Evolutionary conservation across 2,329 filamentous ascomycete species (phyloP), one percentile per base, ranked within the genome.

Genomic region (Exserohilum rostratum): DNA sequence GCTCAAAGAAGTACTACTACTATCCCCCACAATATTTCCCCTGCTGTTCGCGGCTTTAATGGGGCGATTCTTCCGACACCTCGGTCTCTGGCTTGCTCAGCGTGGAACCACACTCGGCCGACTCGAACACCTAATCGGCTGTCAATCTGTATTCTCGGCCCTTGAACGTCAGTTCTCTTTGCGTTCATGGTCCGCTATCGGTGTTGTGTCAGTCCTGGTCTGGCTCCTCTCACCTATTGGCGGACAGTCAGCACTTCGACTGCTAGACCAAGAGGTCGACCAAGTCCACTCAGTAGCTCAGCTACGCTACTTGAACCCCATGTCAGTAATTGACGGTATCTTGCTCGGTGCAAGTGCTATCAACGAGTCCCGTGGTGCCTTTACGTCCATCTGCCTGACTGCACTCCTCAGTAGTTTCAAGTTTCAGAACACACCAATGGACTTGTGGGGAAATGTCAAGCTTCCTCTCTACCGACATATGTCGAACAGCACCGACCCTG

Each of bases 141-240:
- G 67, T 35, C 64, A 65, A 38, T 71, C 69, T 3, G 58, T 72
- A 6, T 71, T 70, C 39, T 64, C 64, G 5, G 69, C 69, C 5
- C 53, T 72, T 5, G 68, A 72, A 46, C 70, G 67, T 5, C 68
- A 71, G 31, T 55, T 70, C 5, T 60, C 56, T 13, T 55, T 72
- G 6, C 61, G 66, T 9, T 62, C 58, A 5, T 67, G 63, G 55
- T 66, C 62, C 11, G 20, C 65, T 7, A 39, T 71, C n/a, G 68
- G 69, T 3, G 22, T 70, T 3, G 48, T 61, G 7, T 55, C 68
- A 5, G 59, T 64, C 30, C 34, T 70, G 2, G 25, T 70, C 1
- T 71, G 68, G 69, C 53, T 69, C 1, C 56, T 71, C 6, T 71
- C 69, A 5, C 68, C 69, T 1, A 55, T 72, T 11, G 68, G 69